Conservation (phyloP, 805 yeast species). For the Yarrowia yakushimensis region DNA sequence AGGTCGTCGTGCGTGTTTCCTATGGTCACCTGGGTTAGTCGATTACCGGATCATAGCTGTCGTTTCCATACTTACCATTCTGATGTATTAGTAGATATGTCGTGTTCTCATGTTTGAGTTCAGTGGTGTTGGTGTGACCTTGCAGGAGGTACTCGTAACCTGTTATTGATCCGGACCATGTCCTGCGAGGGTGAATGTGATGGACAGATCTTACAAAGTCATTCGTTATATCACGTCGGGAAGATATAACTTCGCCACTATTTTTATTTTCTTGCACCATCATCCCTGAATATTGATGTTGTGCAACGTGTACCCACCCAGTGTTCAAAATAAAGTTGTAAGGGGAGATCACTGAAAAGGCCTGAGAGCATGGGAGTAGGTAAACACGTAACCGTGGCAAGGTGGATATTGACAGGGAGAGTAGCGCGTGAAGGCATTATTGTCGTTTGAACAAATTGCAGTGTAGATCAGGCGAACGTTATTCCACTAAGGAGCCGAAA, state of each 20-base stretch:
- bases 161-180: not conserved
- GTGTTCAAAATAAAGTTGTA: not conserved
- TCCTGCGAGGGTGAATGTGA: no score
- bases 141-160: not conserved
- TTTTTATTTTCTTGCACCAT: not conserved
- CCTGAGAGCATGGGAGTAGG: not conserved
- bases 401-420: not conserved
- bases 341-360: not conserved
- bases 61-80: conserved; percentile 11
- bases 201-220: no score
- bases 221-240: no score
- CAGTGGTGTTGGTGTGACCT: not conserved
- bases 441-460: no score
- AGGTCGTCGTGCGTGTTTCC: conserved; percentile 89
- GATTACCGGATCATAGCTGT: not conserved
- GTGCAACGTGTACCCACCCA: conserved; percentile 7
- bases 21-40: conserved; percentile 59
- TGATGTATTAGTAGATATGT: conserved; percentile 19
- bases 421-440: no score
- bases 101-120: conserved; percentile 25
- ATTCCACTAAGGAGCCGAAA: no score
- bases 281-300: not conserved
- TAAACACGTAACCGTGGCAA: not conserved
- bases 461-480: no score
- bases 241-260: not conserved